phyloP scores from a whole-genome alignment of 371 early-diverging fungal species.

The Mycotypha africana region DNA sequence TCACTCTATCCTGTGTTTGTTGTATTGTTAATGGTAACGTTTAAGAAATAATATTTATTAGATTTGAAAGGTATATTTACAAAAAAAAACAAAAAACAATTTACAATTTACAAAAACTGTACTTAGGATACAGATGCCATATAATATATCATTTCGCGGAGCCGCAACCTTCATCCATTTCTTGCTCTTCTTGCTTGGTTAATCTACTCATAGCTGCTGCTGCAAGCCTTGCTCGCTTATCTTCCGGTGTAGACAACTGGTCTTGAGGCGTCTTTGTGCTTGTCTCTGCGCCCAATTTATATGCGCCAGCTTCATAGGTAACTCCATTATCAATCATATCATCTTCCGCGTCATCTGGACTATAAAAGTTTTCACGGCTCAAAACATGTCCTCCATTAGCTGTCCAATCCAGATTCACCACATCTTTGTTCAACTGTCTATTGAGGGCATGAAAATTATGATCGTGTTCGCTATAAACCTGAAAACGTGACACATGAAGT shows the following conservation, averaged over 20 bases:
- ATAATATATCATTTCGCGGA: too few species aligned
- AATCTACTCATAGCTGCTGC: constrained; percentile 36
- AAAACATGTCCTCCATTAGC: constrained; percentile 44
- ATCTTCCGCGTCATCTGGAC: constrained; percentile 28
- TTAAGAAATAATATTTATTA: too few species aligned
- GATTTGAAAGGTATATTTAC: too few species aligned
- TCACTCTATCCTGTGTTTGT: too few species aligned
- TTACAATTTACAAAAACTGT: too few species aligned
- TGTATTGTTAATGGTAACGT: too few species aligned
- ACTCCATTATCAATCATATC: constrained; percentile 10
- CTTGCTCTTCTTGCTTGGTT: constrained; percentile 44
- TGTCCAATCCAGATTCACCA: constrained; percentile 61
- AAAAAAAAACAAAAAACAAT: too few species aligned
- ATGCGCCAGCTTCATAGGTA: constrained; percentile 26
- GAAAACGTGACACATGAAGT: constrained; percentile 45
- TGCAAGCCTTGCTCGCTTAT: constrained; percentile 25
- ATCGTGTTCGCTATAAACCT: constrained; percentile 68
- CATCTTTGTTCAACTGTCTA: constrained; percentile 72
- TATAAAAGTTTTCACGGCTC: constrained; percentile 28
- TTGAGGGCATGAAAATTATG: constrained; percentile 78
- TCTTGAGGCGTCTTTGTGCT: background rate
- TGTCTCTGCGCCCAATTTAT: constrained; percentile 23
- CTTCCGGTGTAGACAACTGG: constrained; percentile 5
- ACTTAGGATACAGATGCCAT: too few species aligned
- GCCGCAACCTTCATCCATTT: constrained; percentile 48